Conservation (phyloP, 2,329 filamentous ascomycete species). For the Fusarium sp. region DNA sequence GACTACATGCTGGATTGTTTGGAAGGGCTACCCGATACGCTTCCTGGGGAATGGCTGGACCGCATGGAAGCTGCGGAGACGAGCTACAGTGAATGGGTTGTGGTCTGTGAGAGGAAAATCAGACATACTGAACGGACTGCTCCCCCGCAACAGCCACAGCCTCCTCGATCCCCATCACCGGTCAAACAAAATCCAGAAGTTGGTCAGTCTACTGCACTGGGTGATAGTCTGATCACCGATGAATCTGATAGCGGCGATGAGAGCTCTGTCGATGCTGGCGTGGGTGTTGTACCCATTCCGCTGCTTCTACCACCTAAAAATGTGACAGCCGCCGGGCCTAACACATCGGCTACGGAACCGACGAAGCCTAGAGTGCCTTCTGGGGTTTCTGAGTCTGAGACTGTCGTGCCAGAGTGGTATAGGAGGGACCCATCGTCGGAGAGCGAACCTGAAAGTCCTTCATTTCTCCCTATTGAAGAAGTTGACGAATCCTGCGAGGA, state of each 20-base stretch:
- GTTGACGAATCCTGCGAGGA: constrained; percentile 20
- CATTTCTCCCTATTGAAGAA: constrained; percentile 36
- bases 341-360: constrained; percentile 7
- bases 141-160: constrained; percentile 11
- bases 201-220: constrained; percentile 5
- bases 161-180: constrained; percentile 39
- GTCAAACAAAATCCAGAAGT: constrained; percentile 22
- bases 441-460: constrained; percentile 28
- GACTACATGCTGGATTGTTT: constrained; percentile 89
- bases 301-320: constrained; percentile 35
- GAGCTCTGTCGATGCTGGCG: constrained; percentile 24
- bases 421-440: constrained; percentile 16
- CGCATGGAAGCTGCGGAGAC: constrained; percentile 83
- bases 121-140: constrained; percentile 70
- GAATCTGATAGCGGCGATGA: constrained; percentile 33
- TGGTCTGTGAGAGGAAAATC: constrained; percentile 79
- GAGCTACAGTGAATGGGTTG: constrained; percentile 83
- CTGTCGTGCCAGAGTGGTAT: constrained; percentile 32
- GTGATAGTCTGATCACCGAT: constrained; percentile 18
- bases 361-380: constrained; percentile 34
- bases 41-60: constrained; percentile 90
- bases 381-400: constrained; percentile 41
- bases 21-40: constrained; percentile 83
- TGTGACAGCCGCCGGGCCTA: not conserved
- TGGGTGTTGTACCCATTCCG: constrained; percentile 34